Evolutionary conservation across 2,329 filamentous ascomycete genomes (phyloP), one percentile per base, ranked within the genome.

Genomic region (Meredithiella fracta): DNA sequence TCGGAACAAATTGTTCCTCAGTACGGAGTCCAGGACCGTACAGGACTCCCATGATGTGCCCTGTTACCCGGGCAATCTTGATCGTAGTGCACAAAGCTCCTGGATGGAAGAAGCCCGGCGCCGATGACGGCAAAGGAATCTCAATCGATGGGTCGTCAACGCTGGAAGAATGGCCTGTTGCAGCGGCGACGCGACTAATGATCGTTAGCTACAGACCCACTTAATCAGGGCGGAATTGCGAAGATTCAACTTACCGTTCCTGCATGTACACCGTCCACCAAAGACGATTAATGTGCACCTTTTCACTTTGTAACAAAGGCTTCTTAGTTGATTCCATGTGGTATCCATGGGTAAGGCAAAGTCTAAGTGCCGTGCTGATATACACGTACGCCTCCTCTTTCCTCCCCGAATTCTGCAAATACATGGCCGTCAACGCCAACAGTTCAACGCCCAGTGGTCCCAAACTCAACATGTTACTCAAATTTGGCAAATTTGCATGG

Each of bases 231-330:
- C 23, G 11, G n/a, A n/a, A 29, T 25, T 11, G 3, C 20, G 14
- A 5, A 34, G 23, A 26, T n/a, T n/a, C n/a, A n/a, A n/a, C 58
- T 47, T n/a, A 63, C 64, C 64, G 59, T 55, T 65, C 64, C 54
- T 65, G 64, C 63, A 65, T 65, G 8, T 65, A 65, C 2, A 65
- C 60, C 2, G 63, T 64, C 63, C 63, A 65, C 62, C 62, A 65
- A 15, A 65, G 58, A 4, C 63, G 61, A 1, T 64, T 64, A 22
- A 63, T 59, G 9, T 65, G 63, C 1, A 57, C 55, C 15, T 55
- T 55, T 51, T 61, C 60, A 20, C 58, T 60, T 20, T 51, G 58
- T 47, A 60, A 25, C 22, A 61, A n/a, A 8, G 51, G 52, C 29
- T 56, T 57, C 29, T 50, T 54, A 1, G 54, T 55, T 3, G 54